Evolutionary conservation across 495 filamentous ascomycete genomes (phyloP), one percentile per base, ranked within the genome.

Genomic region (Lindgomyces ingoldianus): DNA sequence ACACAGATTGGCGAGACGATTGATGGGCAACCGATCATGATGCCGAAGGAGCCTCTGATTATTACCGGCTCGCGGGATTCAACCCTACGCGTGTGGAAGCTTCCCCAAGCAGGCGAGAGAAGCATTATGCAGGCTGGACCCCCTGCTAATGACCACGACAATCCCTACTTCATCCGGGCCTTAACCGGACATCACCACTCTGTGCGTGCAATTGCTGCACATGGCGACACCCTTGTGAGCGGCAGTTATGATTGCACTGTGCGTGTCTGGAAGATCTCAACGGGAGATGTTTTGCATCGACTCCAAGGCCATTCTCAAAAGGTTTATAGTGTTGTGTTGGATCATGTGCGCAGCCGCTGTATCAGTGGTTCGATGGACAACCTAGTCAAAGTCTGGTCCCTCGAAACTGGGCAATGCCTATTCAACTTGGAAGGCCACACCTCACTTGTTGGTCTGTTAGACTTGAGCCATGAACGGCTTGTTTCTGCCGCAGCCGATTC

Each of bases 361-460:
- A 98, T 99, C 72, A 96, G 91, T 70, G 94, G 94, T 41, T 96
- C 92, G 12, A 99, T 99, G 94, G 94, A 99, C 67, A 96, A 94
- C 71, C 80, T 90, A 68, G 93, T 99, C 67, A 98, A 98, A 78
- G 91, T 99, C 25, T 99, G 94, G 94, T 96, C 93, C 18, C 80
- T 99, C n/a, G 88, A 92, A 41, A 94, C 89, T 30, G 94, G 94
- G 0, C 78, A 86, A 1, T 87, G 90, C 54, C 78, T 98, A 9
- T 89, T 93, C 74, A 98, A 91, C 33, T 84, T 99, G 1, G 94
- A 98, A 74, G 93, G 94, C 36, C 93, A 98, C 74, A 87, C 87
- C n/a, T 89, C 94, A 29, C 85, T 99, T 41, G 93, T 99, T 25
- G 92, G 94, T 3, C 82, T 99, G 1, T 84, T 98, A 21, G 93